Evolutionary conservation across 805 yeast genomes (phyloP), one percentile per base, ranked within the genome.

Genomic region (Kluyveromyces aestuarii): DNA sequence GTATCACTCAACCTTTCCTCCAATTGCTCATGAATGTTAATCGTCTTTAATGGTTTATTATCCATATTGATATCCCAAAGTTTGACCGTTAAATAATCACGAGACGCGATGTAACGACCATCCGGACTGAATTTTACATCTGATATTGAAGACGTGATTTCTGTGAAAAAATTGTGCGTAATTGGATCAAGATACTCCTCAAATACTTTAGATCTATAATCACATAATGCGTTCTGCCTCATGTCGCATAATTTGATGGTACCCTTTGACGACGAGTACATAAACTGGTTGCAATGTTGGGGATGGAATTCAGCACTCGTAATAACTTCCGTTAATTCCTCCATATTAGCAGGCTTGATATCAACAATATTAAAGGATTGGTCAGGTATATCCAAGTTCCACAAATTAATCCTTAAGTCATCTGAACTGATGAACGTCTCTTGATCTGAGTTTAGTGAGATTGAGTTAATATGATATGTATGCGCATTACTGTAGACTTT

Each of bases 61-160:
- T 93, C 96, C 99, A 93, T 93, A 55, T 88, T 88, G 53, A 93
- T 77, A 72, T 93, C 99, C 99, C 99, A 93, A 57, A 93, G 84
- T 70, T 93, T 93, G 35, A 91, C 96, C 10, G 96, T 87, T 86
- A 93, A 80, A 68, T 93, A 93, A 73, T 93, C 99, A 64, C 99
- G 81, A 40, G 95, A 81, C n/a, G 91, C 96, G 64, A 93, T 87
- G 68, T 93, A 89, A 59, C 93, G 78, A 41, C 99, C 99, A 67
- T 91, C 87, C 49, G 82, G 78, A 58, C 93, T 80, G 66, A 93
- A 93, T 66, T 89, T 86, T 49, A 90, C 95, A 71, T 93, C 99
- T 30, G 95, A 82, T 51, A 93, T 93, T 41, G 93, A 82, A 37
- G 95, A 82, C 1, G 98, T 93, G 67, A 93, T 93, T 68, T 93